phyloP scores from a whole-genome alignment of 441 rosid species.

The Geranium incanum region DNA sequence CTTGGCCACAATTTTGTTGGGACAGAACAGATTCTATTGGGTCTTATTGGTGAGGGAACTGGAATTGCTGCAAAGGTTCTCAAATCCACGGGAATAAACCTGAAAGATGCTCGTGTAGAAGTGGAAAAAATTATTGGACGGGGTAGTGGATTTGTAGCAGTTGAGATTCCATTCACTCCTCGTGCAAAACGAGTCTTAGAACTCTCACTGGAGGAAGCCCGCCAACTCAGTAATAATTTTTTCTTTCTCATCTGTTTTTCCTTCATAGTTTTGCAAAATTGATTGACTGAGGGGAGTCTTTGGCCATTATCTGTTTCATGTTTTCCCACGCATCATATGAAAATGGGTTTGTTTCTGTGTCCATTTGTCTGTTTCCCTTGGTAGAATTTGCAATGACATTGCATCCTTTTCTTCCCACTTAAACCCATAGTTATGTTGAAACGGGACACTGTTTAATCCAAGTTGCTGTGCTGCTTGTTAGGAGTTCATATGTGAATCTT shows the following conservation, averaged over 20 bases:
- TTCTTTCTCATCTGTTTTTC: constrained; percentile 24
- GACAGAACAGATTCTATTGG: constrained; percentile 88
- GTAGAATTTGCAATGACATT: background rate
- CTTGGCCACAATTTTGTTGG: constrained; percentile 99
- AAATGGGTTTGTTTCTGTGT: background rate
- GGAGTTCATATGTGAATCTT: too few species aligned
- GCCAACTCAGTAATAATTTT: constrained; percentile 62
- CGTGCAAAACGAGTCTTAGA: constrained; percentile 95
- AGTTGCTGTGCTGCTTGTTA: background rate
- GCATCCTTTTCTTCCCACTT: background rate
- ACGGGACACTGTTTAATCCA: background rate
- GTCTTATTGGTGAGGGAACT: constrained; percentile 95
- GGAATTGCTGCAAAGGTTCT: constrained; percentile 98
- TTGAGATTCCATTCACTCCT: constrained; percentile 96
- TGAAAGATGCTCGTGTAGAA: constrained; percentile 89
- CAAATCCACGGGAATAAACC: constrained; percentile 94
- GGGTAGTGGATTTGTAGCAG: constrained; percentile 95
- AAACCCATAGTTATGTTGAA: background rate
- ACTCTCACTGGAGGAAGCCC: constrained; percentile 90
- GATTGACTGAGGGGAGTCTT: background rate
- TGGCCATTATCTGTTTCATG: background rate
- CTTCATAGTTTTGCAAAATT: background rate
- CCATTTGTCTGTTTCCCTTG: background rate
- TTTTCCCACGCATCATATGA: background rate
- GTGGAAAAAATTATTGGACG: constrained; percentile 96